Percentiles rank a stretch among this genome's conserved stretches.
phyloP scores from a whole-genome alignment of 2,329 filamentous ascomycete species.

The Colletotrichum lini region DNA sequence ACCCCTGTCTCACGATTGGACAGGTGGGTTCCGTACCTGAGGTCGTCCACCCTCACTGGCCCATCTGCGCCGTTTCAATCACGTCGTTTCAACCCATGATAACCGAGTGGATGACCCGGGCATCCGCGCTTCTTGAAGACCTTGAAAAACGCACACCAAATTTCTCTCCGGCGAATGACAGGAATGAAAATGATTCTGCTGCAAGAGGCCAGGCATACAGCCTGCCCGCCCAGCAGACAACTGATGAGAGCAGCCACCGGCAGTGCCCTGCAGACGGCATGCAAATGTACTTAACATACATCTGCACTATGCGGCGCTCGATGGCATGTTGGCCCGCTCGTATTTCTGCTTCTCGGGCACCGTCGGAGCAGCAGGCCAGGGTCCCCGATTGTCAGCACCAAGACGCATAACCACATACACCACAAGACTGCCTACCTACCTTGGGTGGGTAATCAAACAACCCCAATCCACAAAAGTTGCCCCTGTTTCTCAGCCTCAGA shows the following conservation, averaged over 20 bases:
- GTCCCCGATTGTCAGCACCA: conserved; percentile 24
- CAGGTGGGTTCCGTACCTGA: conserved; percentile 24
- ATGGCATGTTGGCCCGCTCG: background rate
- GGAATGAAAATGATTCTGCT: background rate
- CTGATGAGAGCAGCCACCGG: background rate
- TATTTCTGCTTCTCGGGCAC: conserved; percentile 27
- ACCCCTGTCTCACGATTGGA: conserved; percentile 38
- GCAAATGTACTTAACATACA: too few relatives aligned
- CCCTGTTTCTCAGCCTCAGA: conserved; percentile 18
- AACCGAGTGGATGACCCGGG: conserved; percentile 27
- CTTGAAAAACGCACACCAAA: background rate
- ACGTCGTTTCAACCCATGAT: conserved; percentile 37
- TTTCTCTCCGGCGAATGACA: conserved; percentile 6
- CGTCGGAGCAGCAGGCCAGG: conserved; percentile 10
- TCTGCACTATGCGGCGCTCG: background rate
- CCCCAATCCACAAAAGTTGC: background rate
- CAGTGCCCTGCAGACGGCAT: background rate
- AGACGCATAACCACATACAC: conserved; percentile 10
- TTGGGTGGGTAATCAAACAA: background rate
- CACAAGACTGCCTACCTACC: background rate
- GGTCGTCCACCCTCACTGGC: conserved; percentile 32
- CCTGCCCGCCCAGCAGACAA: background rate
- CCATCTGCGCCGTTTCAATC: conserved; percentile 37
- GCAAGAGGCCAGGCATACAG: background rate
- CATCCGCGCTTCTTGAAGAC: background rate